phyloP scores from a whole-genome alignment of 192 early-diverging fungal species.

The Paraglomus brasilianum region DNA sequence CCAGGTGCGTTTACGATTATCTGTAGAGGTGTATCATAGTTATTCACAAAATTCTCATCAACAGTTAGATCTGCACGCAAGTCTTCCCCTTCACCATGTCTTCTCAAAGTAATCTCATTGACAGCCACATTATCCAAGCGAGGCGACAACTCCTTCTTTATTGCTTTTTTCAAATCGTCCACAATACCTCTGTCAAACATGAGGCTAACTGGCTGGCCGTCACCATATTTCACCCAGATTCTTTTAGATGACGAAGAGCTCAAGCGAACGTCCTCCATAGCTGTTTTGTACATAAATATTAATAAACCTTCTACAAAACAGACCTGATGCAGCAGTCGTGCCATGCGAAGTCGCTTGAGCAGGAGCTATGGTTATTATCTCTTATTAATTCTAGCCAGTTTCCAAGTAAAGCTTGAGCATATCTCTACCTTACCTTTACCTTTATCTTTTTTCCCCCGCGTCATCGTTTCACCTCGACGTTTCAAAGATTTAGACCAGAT shows the following conservation, averaged over 20 bases:
- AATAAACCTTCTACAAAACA: not conserved
- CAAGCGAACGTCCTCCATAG: not conserved
- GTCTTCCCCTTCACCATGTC: constrained; percentile 10
- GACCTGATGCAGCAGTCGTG: no score
- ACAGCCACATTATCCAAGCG: constrained; percentile 11
- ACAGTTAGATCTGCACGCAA: not conserved
- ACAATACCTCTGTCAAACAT: not conserved
- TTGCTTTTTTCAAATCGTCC: constrained; percentile 12
- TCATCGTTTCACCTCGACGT: no score
- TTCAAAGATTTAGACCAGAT: no score
- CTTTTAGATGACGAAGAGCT: not conserved
- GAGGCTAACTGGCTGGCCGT: constrained; percentile 1
- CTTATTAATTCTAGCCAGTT: no score
- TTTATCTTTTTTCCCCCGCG: no score
- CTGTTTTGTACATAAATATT: constrained; percentile 20
- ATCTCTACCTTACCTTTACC: no score
- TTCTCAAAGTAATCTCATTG: constrained; percentile 18
- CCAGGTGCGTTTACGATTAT: no score
- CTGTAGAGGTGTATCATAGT: no score
- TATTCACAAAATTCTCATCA: no score
- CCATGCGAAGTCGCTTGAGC: no score
- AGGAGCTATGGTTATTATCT: no score
- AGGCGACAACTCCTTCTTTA: constrained; percentile 9
- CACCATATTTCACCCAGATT: constrained; percentile 21
- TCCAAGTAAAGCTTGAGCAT: no score